Evolutionary conservation across 2,329 filamentous ascomycete species (phyloP).

Genomic region (Mycosphaerella sp.): DNA sequence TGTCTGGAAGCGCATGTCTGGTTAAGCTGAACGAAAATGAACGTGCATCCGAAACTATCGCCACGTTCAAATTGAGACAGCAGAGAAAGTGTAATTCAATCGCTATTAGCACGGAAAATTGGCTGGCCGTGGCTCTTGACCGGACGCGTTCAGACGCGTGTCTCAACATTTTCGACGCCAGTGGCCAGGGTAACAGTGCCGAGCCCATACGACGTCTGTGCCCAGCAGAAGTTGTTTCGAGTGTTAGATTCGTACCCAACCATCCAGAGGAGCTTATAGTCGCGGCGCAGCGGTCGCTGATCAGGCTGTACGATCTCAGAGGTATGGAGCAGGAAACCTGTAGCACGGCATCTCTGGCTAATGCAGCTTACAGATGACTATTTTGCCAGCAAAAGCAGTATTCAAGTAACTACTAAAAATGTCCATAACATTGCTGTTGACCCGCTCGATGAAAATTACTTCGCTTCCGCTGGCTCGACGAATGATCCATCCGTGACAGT

Average conservation of each 20-base stretch:
- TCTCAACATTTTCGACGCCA: slow-evolving; percentile 76
- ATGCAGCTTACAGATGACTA: slow-evolving; percentile 20
- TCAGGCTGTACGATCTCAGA: slow-evolving; percentile 72
- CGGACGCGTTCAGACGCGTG: slow-evolving; percentile 75
- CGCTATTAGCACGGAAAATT: slow-evolving; percentile 64
- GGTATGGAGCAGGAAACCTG: background rate
- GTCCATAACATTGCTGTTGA: slow-evolving; percentile 69
- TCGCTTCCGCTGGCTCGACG: slow-evolving; percentile 66
- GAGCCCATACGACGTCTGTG: slow-evolving; percentile 52
- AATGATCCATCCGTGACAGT: slow-evolving; percentile 69
- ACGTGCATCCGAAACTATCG: slow-evolving; percentile 37
- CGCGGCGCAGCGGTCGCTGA: slow-evolving; percentile 66
- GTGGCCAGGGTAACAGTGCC: slow-evolving; percentile 45
- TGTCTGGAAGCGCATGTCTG: slow-evolving; percentile 67
- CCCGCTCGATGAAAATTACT: slow-evolving; percentile 74
- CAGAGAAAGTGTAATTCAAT: slow-evolving; percentile 74
- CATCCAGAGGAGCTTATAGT: slow-evolving; percentile 69
- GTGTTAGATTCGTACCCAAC: slow-evolving; percentile 73
- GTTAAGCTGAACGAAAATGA: slow-evolving; percentile 62
- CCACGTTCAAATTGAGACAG: slow-evolving; percentile 66
- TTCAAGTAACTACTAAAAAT: slow-evolving; percentile 50
- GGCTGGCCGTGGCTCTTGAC: slow-evolving; percentile 72
- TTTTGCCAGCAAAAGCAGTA: slow-evolving; percentile 23
- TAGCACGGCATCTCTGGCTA: background rate
- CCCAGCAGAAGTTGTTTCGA: slow-evolving; percentile 66